Evolutionary conservation across 2,329 filamentous ascomycete genomes (phyloP), one percentile per base, ranked within the genome.

Genomic region (Fusarium sp.): DNA sequence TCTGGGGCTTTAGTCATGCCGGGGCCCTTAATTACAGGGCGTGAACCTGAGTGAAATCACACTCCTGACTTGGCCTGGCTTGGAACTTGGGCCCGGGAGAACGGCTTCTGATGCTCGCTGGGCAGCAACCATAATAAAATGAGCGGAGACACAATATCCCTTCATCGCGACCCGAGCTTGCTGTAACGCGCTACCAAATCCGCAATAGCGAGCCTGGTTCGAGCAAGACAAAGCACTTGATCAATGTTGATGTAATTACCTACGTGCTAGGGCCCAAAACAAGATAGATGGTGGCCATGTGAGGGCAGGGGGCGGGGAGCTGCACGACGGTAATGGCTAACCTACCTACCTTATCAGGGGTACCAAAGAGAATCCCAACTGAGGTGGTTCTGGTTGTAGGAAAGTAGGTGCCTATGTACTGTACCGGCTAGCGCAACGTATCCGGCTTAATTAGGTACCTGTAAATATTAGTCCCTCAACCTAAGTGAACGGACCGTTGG

Each of bases 281-380:
- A 61, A 61, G 53, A 63, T 53, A 68, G 62, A 72, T 71, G 71
- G 62, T 45, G 63, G 61, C 73, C 70, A 72, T 72, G 72, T 69
- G 73, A 54, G 61, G 58, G 61, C 73, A 73, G 54, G 73, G 73
- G 61, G 56, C 62, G 54, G 57, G 62, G 62, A 65, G 64, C 59
- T 71, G 38, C 55, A 63, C 16, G n/a, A 35, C 65, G 30, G 47
- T 33, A 33, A 71, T 57, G 74, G 67, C 58, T 73, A 67, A 47
- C 59, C 24, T 55, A 47, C 59, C 24, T 55, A 48, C 58, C 47
- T 56, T 66, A 47, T n/a, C 33, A 53, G 33, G 33, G 50, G 33
- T 28, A 38, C 50, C 24, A 38, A 36, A 16, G 33, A 53, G 14
- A 53, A 22, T 38, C 33, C 50, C 18, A 53, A 38, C 24, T 53